Percentiles rank a stretch among this genome's conserved stretches.
Conservation (phyloP, 2,329 filamentous ascomycete species). For the Sporothrix dimorphospora region DNA sequence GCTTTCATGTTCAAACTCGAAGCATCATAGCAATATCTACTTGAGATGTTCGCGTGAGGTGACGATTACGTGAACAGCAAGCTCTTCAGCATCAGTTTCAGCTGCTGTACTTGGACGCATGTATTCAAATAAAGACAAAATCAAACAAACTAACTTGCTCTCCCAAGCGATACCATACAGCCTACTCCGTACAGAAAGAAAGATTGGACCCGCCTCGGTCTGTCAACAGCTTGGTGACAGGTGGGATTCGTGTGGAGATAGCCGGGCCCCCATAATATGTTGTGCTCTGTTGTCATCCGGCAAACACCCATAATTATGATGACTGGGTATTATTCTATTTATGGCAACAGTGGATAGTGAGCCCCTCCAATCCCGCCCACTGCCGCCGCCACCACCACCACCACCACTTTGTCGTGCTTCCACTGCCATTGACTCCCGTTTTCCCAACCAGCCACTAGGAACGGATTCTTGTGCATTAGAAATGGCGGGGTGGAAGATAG, state of each 20-base stretch:
- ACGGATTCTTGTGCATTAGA: not conserved
- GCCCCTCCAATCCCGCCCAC: not conserved
- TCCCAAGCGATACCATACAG: not conserved
- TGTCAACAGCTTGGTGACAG: not conserved
- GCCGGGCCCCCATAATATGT: not conserved
- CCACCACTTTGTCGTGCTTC: not conserved
- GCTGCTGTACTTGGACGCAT: no score
- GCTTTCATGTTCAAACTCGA: no score
- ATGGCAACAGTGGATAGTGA: not conserved
- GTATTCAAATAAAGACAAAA: no score
- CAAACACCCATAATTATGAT: not conserved
- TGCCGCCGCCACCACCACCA: not conserved
- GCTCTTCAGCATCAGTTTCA: no score
- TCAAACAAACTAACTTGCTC: no score
- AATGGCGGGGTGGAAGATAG: not conserved
- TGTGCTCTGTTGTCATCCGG: not conserved
- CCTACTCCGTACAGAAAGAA: no score
- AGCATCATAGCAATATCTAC: no score
- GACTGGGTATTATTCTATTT: not conserved
- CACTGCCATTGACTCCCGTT: not conserved
- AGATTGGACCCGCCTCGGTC: not conserved
- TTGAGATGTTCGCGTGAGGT: no score
- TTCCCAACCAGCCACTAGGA: conserved; percentile 1
- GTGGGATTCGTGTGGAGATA: not conserved
- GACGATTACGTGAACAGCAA: no score